These are phyloP conservation scores for Paraconiothyrium brasiliense DNA, from an alignment of 2,329 filamentous ascomycete genomes.

Conservation along the genomic window DNA sequence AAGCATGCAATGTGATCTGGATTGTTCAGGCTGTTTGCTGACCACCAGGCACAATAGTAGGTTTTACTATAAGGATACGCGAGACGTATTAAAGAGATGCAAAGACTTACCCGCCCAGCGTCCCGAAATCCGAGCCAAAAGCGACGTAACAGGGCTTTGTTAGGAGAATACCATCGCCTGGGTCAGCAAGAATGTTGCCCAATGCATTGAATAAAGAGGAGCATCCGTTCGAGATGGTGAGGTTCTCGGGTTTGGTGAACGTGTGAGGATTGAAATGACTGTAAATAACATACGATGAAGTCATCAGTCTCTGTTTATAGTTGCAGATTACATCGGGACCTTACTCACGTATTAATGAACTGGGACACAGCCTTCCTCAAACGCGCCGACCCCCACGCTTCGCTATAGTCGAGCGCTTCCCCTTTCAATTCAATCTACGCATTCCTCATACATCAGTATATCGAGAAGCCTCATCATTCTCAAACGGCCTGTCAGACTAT, in stretches of 20 bases:
- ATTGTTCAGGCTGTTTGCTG: too few relatives aligned
- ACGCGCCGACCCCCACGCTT: conserved; percentile 48
- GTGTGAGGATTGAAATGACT: conserved; percentile 49
- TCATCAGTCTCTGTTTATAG: background rate
- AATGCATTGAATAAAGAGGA: conserved; percentile 56
- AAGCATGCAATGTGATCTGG: too few relatives aligned
- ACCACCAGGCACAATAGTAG: too few relatives aligned
- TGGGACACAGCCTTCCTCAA: conserved; percentile 54
- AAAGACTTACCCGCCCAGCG: conserved; percentile 43
- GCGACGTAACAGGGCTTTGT: conserved; percentile 58
- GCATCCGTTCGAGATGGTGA: conserved; percentile 54
- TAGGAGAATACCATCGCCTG: conserved; percentile 58
- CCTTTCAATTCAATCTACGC: conserved; percentile 39
- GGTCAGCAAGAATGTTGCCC: conserved; percentile 54
- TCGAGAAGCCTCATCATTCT: background rate
- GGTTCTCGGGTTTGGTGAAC: conserved; percentile 47
- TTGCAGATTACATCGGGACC: background rate
- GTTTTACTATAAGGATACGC: too few relatives aligned
- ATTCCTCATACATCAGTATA: background rate
- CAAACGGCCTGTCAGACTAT: conserved; percentile 21
- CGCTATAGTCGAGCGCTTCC: conserved; percentile 53
- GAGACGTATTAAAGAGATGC: too few relatives aligned
- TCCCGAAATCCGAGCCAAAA: conserved; percentile 58
- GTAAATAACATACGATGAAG: background rate
- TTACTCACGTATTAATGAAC: conserved; percentile 49